These are phyloP conservation scores for Alternaria tenuissima DNA, from an alignment of 2,329 filamentous ascomycete genomes.

Conservation along the genomic window DNA sequence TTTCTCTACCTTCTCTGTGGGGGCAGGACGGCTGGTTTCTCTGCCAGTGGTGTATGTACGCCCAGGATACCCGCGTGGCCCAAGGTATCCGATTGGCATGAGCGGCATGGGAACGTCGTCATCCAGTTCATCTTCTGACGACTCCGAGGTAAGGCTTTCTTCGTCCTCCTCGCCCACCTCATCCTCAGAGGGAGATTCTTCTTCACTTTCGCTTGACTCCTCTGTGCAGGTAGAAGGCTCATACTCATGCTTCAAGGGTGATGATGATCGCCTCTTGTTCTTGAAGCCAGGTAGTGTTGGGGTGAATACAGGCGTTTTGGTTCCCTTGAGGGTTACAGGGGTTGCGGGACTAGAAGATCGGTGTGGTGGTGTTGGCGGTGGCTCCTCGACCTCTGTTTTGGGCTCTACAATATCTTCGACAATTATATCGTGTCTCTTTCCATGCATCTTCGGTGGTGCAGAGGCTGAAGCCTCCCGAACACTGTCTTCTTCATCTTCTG, in stretches of 20 bases:
- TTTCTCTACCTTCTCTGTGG: slow-evolving; percentile 17
- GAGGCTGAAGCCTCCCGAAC: slow-evolving; percentile 34
- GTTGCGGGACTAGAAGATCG: slow-evolving; percentile 61
- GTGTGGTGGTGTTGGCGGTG: slow-evolving; percentile 60
- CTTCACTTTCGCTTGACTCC: slow-evolving; percentile 66
- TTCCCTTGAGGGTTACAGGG: slow-evolving; percentile 55
- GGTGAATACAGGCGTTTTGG: slow-evolving; percentile 57
- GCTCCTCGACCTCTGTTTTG: slow-evolving; percentile 32
- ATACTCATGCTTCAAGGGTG: slow-evolving; percentile 96
- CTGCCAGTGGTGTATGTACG: slow-evolving; percentile 22
- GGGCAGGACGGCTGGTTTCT: slow-evolving; percentile 18
- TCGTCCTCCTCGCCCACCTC: slow-evolving; percentile 61
- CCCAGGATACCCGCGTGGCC: slow-evolving; percentile 26
- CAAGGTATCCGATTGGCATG: slow-evolving; percentile 40
- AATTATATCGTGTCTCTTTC: slow-evolving; percentile 26
- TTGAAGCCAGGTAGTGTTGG: slow-evolving; percentile 56
- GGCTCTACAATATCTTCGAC: slow-evolving; percentile 21
- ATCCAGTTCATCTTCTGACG: slow-evolving; percentile 66
- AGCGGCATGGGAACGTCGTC: slow-evolving; percentile 54
- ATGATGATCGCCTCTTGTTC: slow-evolving; percentile 78
- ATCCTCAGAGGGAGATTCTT: slow-evolving; percentile 53
- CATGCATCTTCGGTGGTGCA: slow-evolving; percentile 41
- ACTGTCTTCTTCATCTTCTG: slow-evolving; percentile 16
- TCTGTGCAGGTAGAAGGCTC: slow-evolving; percentile 80
- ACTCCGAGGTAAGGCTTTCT: slow-evolving; percentile 57